Evolutionary conservation across 75 land plant genomes (phyloP).

Genomic region (Cunninghamia lanceolata): DNA sequence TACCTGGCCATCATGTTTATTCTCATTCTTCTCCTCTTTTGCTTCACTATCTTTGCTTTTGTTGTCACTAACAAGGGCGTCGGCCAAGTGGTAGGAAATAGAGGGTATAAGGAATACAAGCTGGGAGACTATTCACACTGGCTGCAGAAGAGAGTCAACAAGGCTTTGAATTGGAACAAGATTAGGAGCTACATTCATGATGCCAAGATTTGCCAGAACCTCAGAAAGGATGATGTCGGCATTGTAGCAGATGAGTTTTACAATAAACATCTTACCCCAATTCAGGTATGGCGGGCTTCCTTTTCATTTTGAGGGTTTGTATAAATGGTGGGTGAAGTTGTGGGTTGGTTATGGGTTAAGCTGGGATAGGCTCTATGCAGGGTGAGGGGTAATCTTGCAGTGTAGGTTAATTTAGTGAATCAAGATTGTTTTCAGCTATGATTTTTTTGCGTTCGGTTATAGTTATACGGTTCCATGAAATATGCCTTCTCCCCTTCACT

Average conservation of each 20-base stretch:
- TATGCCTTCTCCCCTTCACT: too few relatives aligned
- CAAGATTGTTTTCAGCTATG: too few relatives aligned
- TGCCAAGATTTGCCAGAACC: constrained; percentile 17
- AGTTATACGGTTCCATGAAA: too few relatives aligned
- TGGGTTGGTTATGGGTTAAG: too few relatives aligned
- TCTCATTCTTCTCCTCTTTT: constrained; percentile 31
- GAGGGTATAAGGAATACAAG: constrained; percentile 38
- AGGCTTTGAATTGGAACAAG: constrained; percentile 24
- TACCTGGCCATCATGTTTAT: constrained; percentile 43
- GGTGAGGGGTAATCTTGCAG: too few relatives aligned
- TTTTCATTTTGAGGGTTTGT: not conserved
- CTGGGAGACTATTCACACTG: constrained; percentile 35
- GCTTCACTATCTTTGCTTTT: constrained; percentile 68
- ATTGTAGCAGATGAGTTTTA: constrained; percentile 19
- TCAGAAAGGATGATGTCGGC: not conserved
- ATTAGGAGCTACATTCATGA: constrained; percentile 33
- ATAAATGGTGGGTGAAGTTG: not conserved
- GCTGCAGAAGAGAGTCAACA: constrained; percentile 30
- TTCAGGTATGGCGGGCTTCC: not conserved
- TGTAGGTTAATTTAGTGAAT: too few relatives aligned
- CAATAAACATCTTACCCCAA: too few relatives aligned
- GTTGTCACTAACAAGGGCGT: constrained; percentile 71
- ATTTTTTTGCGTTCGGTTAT: too few relatives aligned
- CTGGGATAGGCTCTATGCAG: too few relatives aligned
- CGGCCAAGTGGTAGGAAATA: constrained; percentile 36